phyloP scores from a whole-genome alignment of 2,329 filamentous ascomycete species.

The Stemphylium lycopersici region DNA sequence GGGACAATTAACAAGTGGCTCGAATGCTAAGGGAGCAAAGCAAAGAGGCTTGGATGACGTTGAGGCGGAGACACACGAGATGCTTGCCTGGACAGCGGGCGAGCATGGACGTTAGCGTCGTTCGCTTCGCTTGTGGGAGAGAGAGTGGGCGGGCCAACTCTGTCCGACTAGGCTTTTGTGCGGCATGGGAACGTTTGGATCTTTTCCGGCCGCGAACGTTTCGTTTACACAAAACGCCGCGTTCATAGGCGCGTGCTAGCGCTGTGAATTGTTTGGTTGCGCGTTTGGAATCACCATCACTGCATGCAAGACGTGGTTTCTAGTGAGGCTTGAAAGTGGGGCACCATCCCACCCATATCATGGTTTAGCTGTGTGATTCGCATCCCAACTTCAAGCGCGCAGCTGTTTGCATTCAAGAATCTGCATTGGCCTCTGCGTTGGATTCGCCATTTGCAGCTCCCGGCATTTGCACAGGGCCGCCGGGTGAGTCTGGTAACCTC shows the following conservation, averaged over 20 bases:
- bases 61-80: constrained; percentile 30
- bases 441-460: constrained; percentile 20
- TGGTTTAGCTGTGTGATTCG: neutral
- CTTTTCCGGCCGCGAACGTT: neutral
- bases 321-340: neutral
- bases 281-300: neutral
- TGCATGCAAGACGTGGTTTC: neutral
- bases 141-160: constrained; percentile 9
- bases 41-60: constrained; percentile 45
- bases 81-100: constrained; percentile 29
- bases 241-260: neutral
- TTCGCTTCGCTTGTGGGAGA: constrained; percentile 14
- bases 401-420: constrained; percentile 12
- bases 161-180: neutral
- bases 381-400: neutral
- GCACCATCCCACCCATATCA: neutral
- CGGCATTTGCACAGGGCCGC: constrained; percentile 71
- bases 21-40: constrained; percentile 24
- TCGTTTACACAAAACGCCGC: neutral
- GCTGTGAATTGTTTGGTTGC: neutral
- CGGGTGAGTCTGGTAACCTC: constrained; percentile 73
- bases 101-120: constrained; percentile 26
- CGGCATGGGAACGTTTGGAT: neutral
- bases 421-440: constrained; percentile 34
- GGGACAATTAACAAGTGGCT: constrained; percentile 9